Base-by-base conservation (phyloP, 2,329 filamentous ascomycete genomes). In the Cylindrodendrum hubeiense region DNA sequence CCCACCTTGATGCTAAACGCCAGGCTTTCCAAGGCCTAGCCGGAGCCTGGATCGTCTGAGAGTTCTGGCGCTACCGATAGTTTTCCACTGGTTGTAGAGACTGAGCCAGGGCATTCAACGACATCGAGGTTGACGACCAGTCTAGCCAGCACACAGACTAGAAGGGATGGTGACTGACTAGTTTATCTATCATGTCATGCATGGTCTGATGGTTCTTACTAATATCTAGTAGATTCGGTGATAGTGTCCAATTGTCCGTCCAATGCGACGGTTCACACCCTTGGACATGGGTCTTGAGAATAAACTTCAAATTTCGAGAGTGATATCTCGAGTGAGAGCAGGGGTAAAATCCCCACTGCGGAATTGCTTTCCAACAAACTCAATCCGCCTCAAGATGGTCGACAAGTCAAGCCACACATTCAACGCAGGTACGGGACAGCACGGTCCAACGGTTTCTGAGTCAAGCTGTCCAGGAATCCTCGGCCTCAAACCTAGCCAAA, bases 1-100 rank as follows among this genome's bases (percentile, higher is more conserved):
- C 47, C 15, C 30, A n/a, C n/a, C 33, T 26, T 34, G 41, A 53
- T 43, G 39, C 49, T 10, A 28, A 21, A 19, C 49, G 44, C 60
- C 41, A 63, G 54, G 21, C 60, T 54, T 49, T 43, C 19, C 17
- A 24, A 17, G 37, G 49, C 49, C 44, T 54, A 59, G 54, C 54
- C 43, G 22, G 30, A 41, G 53, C 33, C 44, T 50, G 33, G 60
- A 50, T 63, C 60, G 54, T 53, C 53, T 54, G 49, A 63, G 54
- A 46, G 50, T 49, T 26, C 51, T 41, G 13, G 33, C 47, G 33
- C 30, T 46, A 46, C 30, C 47, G 53, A 54, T 46, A 33, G 41
- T 37, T 52, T 24, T 26, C 51, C 51, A 51, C 51, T 47, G 44
- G 34, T 28, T 33, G 43, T 34, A 44, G 49, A 43, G 21, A 21